Evolutionary conservation across 2,329 filamentous ascomycete species (phyloP).

Genomic region (Pyrenophora teres): DNA sequence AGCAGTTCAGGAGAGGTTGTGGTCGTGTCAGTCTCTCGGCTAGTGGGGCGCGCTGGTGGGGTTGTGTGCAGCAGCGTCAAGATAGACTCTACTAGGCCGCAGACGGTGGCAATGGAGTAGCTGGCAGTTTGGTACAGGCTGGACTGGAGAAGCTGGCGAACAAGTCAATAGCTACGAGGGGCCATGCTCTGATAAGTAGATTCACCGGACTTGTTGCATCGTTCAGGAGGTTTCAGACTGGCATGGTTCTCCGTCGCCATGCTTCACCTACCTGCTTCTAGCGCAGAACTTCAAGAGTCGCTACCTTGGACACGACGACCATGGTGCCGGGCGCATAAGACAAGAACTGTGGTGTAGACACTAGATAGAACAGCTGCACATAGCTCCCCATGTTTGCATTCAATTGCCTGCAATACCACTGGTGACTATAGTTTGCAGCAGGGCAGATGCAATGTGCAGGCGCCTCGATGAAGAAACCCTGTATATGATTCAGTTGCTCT

Average conservation of each 20-base stretch:
- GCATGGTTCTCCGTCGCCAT: conserved; percentile 21
- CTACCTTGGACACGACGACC: not conserved
- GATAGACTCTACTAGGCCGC: conserved; percentile 26
- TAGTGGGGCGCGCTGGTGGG: conserved; percentile 36
- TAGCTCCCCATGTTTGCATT: not conserved
- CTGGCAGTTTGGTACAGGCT: not conserved
- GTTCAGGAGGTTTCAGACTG: conserved; percentile 28
- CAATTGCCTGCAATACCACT: not conserved
- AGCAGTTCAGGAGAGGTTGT: conserved; percentile 27
- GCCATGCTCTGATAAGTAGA: conserved; percentile 2
- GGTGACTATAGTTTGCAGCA: not conserved
- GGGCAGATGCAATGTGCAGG: not conserved
- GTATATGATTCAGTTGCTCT: not conserved
- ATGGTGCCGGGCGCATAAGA: conserved; percentile 4
- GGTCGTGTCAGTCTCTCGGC: conserved; percentile 22
- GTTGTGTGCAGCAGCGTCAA: conserved; percentile 24
- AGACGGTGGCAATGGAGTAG: not conserved
- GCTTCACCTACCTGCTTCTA: conserved; percentile 29
- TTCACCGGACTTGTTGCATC: conserved; percentile 14
- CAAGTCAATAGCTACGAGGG: not conserved
- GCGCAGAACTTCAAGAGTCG: conserved; percentile 19
- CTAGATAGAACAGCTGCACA: not conserved
- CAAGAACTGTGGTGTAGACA: not conserved
- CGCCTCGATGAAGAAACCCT: not conserved
- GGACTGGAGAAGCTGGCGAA: conserved; percentile 2